Percentiles rank a stretch among this genome's conserved stretches.
Conservation (phyloP, 2,329 filamentous ascomycete genomes). For the Zasmidium cellare region DNA sequence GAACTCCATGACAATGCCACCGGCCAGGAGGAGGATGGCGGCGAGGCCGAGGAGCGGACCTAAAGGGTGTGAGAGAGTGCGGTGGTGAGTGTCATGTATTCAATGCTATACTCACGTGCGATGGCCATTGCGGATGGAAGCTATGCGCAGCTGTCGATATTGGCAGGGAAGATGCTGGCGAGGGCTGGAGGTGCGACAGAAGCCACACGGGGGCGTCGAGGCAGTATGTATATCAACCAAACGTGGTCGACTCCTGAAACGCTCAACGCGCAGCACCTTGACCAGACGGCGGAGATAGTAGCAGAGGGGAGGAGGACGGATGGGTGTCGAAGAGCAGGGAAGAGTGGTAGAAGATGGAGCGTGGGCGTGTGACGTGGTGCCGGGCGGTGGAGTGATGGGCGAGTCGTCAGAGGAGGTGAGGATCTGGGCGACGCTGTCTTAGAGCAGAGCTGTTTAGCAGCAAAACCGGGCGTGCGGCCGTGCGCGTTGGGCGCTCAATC, state of each 20-base stretch:
- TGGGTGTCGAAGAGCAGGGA: neutral
- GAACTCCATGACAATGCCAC: constrained; percentile 63
- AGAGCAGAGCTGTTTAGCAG: neutral
- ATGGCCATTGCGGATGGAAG: constrained; percentile 18
- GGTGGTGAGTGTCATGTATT: neutral
- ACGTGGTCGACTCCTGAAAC: constrained; percentile 4
- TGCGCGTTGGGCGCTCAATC: neutral
- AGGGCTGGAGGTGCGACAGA: constrained; percentile 1
- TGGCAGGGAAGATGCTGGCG: constrained; percentile 7
- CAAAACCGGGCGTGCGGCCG: neutral
- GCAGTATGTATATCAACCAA: constrained; percentile 4
- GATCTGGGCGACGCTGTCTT: neutral
- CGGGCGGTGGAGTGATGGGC: neutral
- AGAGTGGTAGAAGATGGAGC: neutral
- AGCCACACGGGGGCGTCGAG: neutral
- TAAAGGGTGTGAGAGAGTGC: constrained; percentile 30
- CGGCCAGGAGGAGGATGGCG: constrained; percentile 63
- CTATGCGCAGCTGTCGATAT: neutral
- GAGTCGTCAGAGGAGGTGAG: neutral
- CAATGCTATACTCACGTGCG: constrained; percentile 20
- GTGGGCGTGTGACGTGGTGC: constrained; percentile 9
- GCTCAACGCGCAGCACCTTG: neutral
- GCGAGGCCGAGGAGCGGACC: constrained; percentile 57
- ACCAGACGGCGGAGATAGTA: no score
- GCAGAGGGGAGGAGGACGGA: neutral